phyloP scores from a whole-genome alignment of 139 green algal genomes.

The Zygnema circumcarinatum region DNA sequence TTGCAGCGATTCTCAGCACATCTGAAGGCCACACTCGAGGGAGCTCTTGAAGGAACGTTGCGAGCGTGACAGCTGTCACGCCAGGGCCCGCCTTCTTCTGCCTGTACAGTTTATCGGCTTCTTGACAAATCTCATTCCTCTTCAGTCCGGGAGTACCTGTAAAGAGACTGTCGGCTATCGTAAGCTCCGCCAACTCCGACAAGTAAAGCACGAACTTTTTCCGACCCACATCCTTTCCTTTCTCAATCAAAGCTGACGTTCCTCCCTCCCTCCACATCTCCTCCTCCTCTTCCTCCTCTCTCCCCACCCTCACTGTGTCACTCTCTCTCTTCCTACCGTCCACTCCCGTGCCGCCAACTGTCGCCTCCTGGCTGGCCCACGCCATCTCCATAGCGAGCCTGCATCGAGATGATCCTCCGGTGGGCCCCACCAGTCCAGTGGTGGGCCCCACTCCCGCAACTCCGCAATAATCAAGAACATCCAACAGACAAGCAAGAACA shows the following conservation, averaged over 20 bases:
- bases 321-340: too few relatives aligned
- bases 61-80: slow-evolving; percentile 9
- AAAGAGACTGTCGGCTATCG: neutral
- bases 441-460: neutral
- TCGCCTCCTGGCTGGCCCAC: too few relatives aligned
- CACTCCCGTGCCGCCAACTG: too few relatives aligned
- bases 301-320: too few relatives aligned
- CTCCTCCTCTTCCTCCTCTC: neutral
- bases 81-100: neutral
- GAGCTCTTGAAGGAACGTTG: neutral
- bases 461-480: neutral
- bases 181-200: neutral
- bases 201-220: neutral
- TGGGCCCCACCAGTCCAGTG: neutral
- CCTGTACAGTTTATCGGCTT: slow-evolving; percentile 3
- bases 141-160: neutral
- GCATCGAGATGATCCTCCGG: too few relatives aligned
- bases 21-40: neutral
- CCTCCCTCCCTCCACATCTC: neutral
- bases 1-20: neutral
- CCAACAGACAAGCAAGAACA: neutral
- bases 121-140: neutral
- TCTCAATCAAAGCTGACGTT: neutral
- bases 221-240: too few relatives aligned
- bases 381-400: too few relatives aligned